These are phyloP conservation scores for Gossypium sturtianum DNA, from an alignment of 345 rosid genomes.

Conservation along the genomic window DNA sequence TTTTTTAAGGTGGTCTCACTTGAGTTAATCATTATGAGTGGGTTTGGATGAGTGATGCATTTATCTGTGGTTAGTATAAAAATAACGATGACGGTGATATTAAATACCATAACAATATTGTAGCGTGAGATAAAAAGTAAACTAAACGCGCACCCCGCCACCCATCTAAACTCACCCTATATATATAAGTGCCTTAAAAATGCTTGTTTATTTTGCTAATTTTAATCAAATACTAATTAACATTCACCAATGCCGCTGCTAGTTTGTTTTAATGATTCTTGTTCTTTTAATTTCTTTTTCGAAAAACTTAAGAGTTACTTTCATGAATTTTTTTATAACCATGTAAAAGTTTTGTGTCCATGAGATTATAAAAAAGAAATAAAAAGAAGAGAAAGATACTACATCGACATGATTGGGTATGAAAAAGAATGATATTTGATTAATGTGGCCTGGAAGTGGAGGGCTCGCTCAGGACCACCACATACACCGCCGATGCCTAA, in stretches of 20 bases:
- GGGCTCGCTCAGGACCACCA: background rate
- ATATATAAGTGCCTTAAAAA: background rate
- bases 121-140: too few relatives aligned
- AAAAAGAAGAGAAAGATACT: background rate
- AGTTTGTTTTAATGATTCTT: background rate
- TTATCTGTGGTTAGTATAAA: too few relatives aligned
- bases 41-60: too few relatives aligned
- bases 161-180: too few relatives aligned
- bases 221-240: background rate
- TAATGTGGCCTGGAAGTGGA: background rate
- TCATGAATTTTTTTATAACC: background rate
- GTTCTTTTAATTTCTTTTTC: background rate
- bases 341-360: background rate
- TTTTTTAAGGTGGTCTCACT: too few relatives aligned
- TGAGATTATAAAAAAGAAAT: background rate
- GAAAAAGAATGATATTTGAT: background rate
- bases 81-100: too few relatives aligned
- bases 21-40: too few relatives aligned
- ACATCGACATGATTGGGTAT: background rate
- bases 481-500: background rate
- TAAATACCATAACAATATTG: too few relatives aligned
- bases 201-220: background rate
- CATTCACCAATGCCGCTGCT: background rate
- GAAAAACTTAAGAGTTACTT: too few relatives aligned
- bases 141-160: rapidly evolving